phyloP scores from a whole-genome alignment of 2,329 filamentous ascomycete genomes.

The Sarocladium strictum region DNA sequence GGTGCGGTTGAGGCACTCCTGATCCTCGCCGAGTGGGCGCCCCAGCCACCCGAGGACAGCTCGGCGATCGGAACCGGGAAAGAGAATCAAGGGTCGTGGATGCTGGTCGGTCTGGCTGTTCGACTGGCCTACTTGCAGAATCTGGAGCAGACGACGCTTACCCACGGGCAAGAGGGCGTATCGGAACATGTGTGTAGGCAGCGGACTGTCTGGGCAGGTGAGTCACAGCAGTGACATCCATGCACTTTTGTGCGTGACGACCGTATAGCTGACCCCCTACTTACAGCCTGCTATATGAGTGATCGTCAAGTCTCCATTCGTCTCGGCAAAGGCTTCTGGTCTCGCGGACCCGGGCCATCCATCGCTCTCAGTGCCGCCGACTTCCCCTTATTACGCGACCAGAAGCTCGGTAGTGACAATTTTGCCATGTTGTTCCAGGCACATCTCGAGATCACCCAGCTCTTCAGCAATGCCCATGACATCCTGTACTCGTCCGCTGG shows the following conservation, averaged over 20 bases:
- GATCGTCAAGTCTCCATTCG: constrained; percentile 65
- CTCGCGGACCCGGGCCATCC: constrained; percentile 61
- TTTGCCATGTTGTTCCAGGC: constrained; percentile 65
- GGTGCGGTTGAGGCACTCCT: constrained; percentile 67
- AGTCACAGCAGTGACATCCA: constrained; percentile 10
- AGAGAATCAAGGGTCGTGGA: constrained; percentile 70
- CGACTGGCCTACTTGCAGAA: constrained; percentile 65
- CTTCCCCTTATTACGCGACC: constrained; percentile 59
- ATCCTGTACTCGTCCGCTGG: constrained; percentile 67
- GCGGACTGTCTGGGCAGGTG: constrained; percentile 60
- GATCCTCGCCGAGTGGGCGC: constrained; percentile 67
- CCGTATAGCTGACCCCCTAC: neutral
- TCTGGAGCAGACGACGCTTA: constrained; percentile 62
- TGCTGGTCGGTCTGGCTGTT: constrained; percentile 67
- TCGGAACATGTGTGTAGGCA: constrained; percentile 56
- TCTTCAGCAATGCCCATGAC: constrained; percentile 70
- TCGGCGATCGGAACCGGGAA: constrained; percentile 64
- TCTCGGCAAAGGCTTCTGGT: constrained; percentile 69
- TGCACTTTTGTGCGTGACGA: too few relatives aligned
- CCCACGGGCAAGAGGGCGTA: constrained; percentile 52
- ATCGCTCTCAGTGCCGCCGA: constrained; percentile 59
- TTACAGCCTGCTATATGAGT: constrained; percentile 54
- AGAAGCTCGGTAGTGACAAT: constrained; percentile 55
- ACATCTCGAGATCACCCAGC: constrained; percentile 62
- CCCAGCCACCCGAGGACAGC: constrained; percentile 55